Conservation (phyloP, 495 filamentous ascomycete species). For the Daldinia caldariorum region DNA sequence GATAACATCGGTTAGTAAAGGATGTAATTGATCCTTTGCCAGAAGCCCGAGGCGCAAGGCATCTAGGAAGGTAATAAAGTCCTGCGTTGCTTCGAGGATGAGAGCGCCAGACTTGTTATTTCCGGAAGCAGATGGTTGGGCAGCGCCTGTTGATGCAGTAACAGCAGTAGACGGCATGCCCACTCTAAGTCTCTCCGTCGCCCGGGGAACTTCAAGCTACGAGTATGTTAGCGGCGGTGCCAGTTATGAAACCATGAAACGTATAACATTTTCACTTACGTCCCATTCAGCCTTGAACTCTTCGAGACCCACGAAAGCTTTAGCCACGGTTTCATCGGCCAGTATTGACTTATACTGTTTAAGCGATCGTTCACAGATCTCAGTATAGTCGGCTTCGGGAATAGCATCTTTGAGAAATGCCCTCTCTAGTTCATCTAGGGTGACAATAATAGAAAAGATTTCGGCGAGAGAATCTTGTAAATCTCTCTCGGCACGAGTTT, state of each 20-base stretch:
- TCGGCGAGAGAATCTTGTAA: slow-evolving; percentile 96
- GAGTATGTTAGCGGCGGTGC: slow-evolving; percentile 25
- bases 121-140: slow-evolving; percentile 57
- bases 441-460: slow-evolving; percentile 96
- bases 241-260: background rate
- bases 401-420: slow-evolving; percentile 97
- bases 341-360: slow-evolving; percentile 97
- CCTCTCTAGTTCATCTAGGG: slow-evolving; percentile 93
- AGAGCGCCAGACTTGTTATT: slow-evolving; percentile 74
- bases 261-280: slow-evolving; percentile 61
- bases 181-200: slow-evolving; percentile 89
- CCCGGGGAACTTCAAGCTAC: slow-evolving; percentile 93
- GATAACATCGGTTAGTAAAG: slow-evolving; percentile 91
- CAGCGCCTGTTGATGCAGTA: slow-evolving; percentile 60
- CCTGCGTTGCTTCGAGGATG: slow-evolving; percentile 88
- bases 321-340: slow-evolving; percentile 83
- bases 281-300: slow-evolving; percentile 94
- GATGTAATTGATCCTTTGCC: slow-evolving; percentile 95
- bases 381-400: slow-evolving; percentile 89
- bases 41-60: slow-evolving; percentile 87
- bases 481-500: slow-evolving; percentile 86
- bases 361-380: slow-evolving; percentile 89
- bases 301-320: slow-evolving; percentile 86
- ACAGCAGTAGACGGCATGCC: slow-evolving; percentile 77
- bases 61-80: slow-evolving; percentile 98